phyloP scores from a whole-genome alignment of 1,139 yeast species.

The Yamadazyma songkhlaensis region DNA sequence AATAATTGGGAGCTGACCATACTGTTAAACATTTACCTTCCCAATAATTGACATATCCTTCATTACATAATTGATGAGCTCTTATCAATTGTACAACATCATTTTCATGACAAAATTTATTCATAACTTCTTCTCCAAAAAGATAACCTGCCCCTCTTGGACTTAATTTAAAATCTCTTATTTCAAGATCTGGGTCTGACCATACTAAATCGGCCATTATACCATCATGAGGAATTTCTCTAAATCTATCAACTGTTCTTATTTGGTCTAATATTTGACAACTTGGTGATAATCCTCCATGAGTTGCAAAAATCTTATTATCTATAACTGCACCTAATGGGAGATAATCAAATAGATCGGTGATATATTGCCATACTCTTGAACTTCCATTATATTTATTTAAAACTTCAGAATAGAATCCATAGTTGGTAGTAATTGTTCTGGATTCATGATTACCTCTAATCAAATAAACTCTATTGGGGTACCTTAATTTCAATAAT shows the following conservation, averaged over 20 bases:
- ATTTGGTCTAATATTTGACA: conserved; percentile 93
- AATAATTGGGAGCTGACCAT: conserved; percentile 98
- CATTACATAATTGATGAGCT: conserved; percentile 96
- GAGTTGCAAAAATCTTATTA: conserved; percentile 89
- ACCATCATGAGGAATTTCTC: conserved; percentile 97
- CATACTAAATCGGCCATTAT: conserved; percentile 99
- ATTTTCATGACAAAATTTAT: conserved; percentile 79
- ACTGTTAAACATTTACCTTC: conserved; percentile 89
- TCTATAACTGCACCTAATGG: conserved; percentile 93
- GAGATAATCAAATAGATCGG: conserved; percentile 89
- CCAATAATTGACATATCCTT: conserved; percentile 91
- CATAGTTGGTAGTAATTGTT: conserved; percentile 94
- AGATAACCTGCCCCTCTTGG: conserved; percentile 98
- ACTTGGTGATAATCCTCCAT: conserved; percentile 94
- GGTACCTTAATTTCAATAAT: conserved; percentile 84
- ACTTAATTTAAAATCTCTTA: conserved; percentile 78
- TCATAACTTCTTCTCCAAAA: conserved; percentile 88
- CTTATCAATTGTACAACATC: conserved; percentile 77
- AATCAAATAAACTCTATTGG: conserved; percentile 72
- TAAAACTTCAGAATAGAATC: conserved; percentile 91
- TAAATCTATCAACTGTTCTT: conserved; percentile 81
- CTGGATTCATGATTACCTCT: conserved; percentile 96
- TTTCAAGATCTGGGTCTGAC: conserved; percentile 95
- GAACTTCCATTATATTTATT: conserved; percentile 79
- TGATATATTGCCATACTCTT: conserved; percentile 82